Evolutionary conservation across 495 filamentous ascomycete species (phyloP).

Genomic region (Penicillium parvum): DNA sequence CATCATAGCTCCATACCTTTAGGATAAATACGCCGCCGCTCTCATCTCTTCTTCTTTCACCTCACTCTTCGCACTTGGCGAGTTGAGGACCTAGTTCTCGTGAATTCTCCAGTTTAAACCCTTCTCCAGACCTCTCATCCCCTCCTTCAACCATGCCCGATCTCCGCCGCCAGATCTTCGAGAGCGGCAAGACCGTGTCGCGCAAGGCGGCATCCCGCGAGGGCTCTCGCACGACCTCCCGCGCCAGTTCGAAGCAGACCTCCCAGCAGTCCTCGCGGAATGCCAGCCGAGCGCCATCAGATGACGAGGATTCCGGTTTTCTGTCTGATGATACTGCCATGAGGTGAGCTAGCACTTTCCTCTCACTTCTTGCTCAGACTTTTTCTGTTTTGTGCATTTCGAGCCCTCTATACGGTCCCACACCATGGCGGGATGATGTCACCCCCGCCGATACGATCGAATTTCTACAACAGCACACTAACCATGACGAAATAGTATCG

Average conservation of each 20-base stretch:
- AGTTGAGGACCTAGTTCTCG: neutral
- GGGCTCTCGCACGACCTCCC: constrained; percentile 61
- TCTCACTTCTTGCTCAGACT: constrained; percentile 6
- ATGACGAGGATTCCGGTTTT: constrained; percentile 71
- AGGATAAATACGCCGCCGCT: constrained; percentile 17
- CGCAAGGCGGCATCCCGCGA: constrained; percentile 76
- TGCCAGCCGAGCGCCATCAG: constrained; percentile 57
- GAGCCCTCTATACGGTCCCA: constrained; percentile 17
- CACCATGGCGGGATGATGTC: constrained; percentile 39
- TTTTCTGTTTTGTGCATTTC: constrained; percentile 16
- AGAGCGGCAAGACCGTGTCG: constrained; percentile 89
- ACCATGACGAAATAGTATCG: constrained; percentile 19
- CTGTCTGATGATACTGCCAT: constrained; percentile 65
- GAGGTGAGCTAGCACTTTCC: constrained; percentile 48
- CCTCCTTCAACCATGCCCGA: constrained; percentile 36
- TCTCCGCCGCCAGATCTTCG: constrained; percentile 72
- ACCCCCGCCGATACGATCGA: constrained; percentile 14
- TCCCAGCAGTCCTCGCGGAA: constrained; percentile 58
- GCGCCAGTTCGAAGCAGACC: constrained; percentile 54
- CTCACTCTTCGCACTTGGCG: constrained; percentile 3
- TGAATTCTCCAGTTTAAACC: neutral
- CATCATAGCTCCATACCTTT: constrained; percentile 26
- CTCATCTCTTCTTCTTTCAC: constrained; percentile 1
- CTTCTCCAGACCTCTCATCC: neutral
- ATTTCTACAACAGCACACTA: constrained; percentile 2